phyloP scores from a whole-genome alignment of 1,139 yeast genomes.

The Lodderomyces elongisporus region DNA sequence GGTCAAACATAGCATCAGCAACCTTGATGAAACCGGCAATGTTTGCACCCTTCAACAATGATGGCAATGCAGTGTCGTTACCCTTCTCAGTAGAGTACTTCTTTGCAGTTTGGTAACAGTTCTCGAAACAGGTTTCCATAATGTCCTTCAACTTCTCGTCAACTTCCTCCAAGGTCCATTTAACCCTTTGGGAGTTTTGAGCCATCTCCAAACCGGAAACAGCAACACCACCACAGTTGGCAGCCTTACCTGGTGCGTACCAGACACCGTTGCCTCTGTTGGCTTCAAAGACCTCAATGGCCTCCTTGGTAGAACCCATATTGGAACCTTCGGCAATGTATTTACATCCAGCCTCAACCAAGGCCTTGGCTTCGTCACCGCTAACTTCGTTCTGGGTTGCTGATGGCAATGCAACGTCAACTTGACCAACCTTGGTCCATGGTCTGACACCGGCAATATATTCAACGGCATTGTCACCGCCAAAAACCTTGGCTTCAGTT shows the following conservation, averaged over 20 bases:
- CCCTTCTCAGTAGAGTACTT: conserved; percentile 70
- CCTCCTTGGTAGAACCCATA: conserved; percentile 98
- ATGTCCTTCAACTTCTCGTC: conserved; percentile 82
- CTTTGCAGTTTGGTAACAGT: conserved; percentile 84
- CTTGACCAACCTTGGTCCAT: conserved; percentile 88
- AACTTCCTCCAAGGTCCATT: conserved; percentile 86
- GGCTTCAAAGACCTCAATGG: conserved; percentile 89
- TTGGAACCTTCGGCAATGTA: conserved; percentile 98
- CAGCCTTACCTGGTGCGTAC: conserved; percentile 99
- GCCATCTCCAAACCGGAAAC: conserved; percentile 99
- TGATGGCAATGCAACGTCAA: conserved; percentile 94
- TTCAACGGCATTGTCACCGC: conserved; percentile 50
- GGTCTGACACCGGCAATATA: conserved; percentile 94
- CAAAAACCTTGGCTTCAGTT: conserved; percentile 55
- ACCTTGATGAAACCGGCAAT: conserved; percentile 98
- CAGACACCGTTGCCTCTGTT: conserved; percentile 75
- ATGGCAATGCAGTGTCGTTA: conserved; percentile 56
- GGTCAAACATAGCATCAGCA: conserved; percentile 96
- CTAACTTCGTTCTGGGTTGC: conserved; percentile 98
- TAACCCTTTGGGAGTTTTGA: conserved; percentile 92
- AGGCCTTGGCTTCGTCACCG: conserved; percentile 93
- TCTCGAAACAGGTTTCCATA: conserved; percentile 90
- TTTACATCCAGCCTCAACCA: conserved; percentile 87
- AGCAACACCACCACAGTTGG: conserved; percentile 99
- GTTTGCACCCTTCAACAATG: conserved; percentile 97